Base-by-base conservation (phyloP, 495 filamentous ascomycete species). In the Xylaria curta region DNA sequence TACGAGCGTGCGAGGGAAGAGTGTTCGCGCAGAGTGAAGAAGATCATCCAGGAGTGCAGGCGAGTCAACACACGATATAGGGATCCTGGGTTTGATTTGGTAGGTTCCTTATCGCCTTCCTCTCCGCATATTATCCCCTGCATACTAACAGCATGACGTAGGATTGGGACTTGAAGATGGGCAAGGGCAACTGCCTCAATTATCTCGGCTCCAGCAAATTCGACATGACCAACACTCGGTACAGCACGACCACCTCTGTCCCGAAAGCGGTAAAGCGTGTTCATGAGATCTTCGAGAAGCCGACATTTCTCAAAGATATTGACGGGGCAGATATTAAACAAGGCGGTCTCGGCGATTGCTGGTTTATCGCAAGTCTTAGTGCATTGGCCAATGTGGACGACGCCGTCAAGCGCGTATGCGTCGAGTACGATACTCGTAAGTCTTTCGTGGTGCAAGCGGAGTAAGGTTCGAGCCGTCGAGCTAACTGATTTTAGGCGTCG, bases 61-160 rank as follows among this genome's bases (percentile, higher is more conserved):
- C 86, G 93, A 21, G 86, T 97, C 36, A 98, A 98, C 75, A 92
- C 92, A 78, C 95, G 95, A 75, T 98, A 97, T 74, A 89, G 92
- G 17, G 95, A 98, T 81, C 89, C 91, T 12, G 90, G 94, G 74
- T 97, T 97, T 78, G 93, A 98, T 80, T 88, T 79, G 85, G 92
- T 88, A 82, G 87, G 78, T 82, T 88, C 10, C 10, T 42, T 42
- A 9, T 36, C 12, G 10, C 19, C 31, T 8, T 13, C 33, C 31
- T 17, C 21, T 8, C 24, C 15, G 68, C 72, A 13, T 49, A 28
- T 3, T 12, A 21, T 7, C 28, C 17, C n/a, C 62, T 60, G 28
- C 71, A 73, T 69, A 54, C 79, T 81, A 59, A 82, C 72, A 53
- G 54, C 47, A n/a, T 26, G 54, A 46, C 24, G 49, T 72, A 86